Percentiles rank a stretch among this genome's conserved stretches.
Evolutionary conservation across 139 green algal genomes (phyloP).

Genomic region (Mesostigma viride): DNA sequence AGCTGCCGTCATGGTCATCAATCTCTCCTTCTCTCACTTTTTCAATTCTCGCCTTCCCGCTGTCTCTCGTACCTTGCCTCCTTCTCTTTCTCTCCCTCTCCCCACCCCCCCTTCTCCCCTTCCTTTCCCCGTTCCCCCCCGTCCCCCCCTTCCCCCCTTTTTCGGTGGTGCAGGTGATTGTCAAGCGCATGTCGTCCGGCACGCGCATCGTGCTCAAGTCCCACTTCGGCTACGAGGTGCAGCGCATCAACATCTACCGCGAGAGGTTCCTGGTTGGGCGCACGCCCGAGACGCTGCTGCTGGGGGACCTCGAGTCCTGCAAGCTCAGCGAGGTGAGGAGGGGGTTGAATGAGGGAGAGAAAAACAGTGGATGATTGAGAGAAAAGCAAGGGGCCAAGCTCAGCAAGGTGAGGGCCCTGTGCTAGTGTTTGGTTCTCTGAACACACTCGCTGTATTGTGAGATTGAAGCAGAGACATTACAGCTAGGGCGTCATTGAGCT

Average conservation of each 20-base stretch:
- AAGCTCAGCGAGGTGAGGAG: constrained; percentile 53
- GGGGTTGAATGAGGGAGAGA: too few relatives aligned
- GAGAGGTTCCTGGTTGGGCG: constrained; percentile 52
- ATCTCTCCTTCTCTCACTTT: neutral
- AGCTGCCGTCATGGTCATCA: too few relatives aligned
- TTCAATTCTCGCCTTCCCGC: neutral
- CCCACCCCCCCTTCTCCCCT: neutral
- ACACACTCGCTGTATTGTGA: too few relatives aligned
- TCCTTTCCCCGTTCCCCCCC: neutral
- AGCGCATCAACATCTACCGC: constrained; percentile 61
- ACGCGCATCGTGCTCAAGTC: constrained; percentile 48
- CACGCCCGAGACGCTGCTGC: constrained; percentile 57
- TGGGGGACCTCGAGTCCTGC: constrained; percentile 62
- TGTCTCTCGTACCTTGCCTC: neutral
- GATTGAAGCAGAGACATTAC: too few relatives aligned
- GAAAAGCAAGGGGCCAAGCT: too few relatives aligned
- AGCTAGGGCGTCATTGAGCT: too few relatives aligned
- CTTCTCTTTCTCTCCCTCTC: neutral
- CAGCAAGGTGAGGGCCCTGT: too few relatives aligned
- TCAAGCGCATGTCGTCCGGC: constrained; percentile 53
- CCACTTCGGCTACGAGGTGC: constrained; percentile 43
- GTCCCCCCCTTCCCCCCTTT: neutral
- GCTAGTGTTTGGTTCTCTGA: too few relatives aligned
- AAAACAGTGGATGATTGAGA: too few relatives aligned
- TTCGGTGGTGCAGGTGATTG: constrained; percentile 36